Conservation (phyloP, 495 filamentous ascomycete genomes). For the Extremus antarcticus region DNA sequence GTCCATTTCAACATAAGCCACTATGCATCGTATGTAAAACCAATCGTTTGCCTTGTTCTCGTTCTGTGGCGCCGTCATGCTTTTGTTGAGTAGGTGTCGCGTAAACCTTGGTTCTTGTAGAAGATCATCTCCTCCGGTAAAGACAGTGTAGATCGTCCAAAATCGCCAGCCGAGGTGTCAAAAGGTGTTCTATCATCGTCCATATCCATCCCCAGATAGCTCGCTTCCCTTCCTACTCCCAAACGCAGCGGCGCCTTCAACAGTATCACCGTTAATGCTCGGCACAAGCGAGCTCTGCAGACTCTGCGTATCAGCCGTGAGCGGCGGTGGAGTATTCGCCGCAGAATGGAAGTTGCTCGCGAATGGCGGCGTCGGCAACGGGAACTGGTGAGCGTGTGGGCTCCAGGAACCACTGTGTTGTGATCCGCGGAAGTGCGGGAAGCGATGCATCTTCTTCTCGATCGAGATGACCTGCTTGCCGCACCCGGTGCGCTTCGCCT, state of each 20-base stretch:
- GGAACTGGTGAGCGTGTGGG: slow-evolving; percentile 7
- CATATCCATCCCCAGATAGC: neutral
- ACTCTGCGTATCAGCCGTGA: slow-evolving; percentile 53
- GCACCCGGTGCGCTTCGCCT: slow-evolving; percentile 61
- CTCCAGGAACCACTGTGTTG: slow-evolving; percentile 1
- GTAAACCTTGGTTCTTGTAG: neutral
- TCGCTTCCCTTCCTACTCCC: slow-evolving; percentile 2
- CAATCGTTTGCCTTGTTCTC: neutral
- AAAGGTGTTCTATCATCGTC: neutral
- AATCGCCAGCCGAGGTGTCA: neutral
- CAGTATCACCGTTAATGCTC: slow-evolving; percentile 32
- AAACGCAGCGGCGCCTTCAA: slow-evolving; percentile 12
- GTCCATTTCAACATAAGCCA: neutral
- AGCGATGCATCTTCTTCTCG: slow-evolving; percentile 33
- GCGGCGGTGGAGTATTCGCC: slow-evolving; percentile 33
- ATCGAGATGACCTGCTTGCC: slow-evolving; percentile 60
- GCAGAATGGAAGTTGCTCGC: slow-evolving; percentile 31
- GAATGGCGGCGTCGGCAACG: neutral
- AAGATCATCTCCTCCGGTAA: neutral
- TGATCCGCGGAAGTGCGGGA: neutral
- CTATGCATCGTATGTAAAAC: neutral
- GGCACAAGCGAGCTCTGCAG: slow-evolving; percentile 52
- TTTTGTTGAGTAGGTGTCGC: too few relatives aligned
- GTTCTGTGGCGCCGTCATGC: neutral
- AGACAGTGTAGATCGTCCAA: neutral